Evolutionary conservation across 2,329 filamentous ascomycete genomes (phyloP), one percentile per base, ranked within the genome.

Genomic region (Aspergillus chevalieri): DNA sequence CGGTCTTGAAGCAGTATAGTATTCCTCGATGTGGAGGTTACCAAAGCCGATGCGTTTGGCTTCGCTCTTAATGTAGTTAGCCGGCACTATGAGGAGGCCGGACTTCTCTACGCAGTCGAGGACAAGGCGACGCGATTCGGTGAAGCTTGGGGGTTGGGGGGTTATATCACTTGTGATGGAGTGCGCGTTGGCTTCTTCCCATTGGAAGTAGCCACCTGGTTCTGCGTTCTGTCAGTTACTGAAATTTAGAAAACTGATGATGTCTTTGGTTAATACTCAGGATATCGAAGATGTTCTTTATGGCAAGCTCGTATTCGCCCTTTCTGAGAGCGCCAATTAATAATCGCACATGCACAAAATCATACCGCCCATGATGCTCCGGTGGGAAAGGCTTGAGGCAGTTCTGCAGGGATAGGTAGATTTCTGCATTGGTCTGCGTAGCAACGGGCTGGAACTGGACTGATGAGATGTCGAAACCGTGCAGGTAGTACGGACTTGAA

Each of bases 391-490:
- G 61, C 4, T 56, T 28, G 2, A 61, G 57, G 38, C 54, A 52
- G 33, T 67, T 54, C 8, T 66, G 63, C 2, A 62, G 52, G 10
- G 56, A 53, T 21, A 60, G 56, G 1, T 43, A 21, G 22, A 60
- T 48, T 38, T 56, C 47, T 28, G 50, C 36, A 0, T 50, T 43
- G 5, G 12, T 21, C 17, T 38, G 30, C 10, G 47, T 28, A 6
- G 41, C 33, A 21, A 19, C 7, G 22, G 42, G 41, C 19, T 61
- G 60, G 46, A 60, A 66, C 22, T 67, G 66, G 4, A 52, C 52
- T 2, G 53, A 28, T 10, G 65, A 68, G 33, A 67, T 63, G 44
- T 66, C 65, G 46, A 67, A 66, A 30, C 62, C 63, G 15, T 64
- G 60, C 10, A 59, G 55, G 22, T 55, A 55, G 43, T 48, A 51